phyloP scores from a whole-genome alignment of 495 filamentous ascomycete genomes.

The Aspergillus nanangensis region DNA sequence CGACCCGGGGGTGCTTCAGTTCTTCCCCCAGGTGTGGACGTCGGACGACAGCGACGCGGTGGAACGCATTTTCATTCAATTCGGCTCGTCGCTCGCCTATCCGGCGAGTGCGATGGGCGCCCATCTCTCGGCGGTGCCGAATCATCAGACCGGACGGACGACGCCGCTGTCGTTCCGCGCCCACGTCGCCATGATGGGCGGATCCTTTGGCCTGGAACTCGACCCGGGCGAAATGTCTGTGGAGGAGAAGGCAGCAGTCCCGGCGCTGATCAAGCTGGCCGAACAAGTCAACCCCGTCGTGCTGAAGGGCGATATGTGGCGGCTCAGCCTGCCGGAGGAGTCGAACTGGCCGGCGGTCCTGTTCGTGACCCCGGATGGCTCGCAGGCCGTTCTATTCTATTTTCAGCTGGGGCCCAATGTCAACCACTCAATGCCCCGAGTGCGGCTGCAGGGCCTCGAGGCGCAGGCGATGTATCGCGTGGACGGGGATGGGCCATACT shows the following conservation, averaged over 20 bases:
- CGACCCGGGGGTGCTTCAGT: constrained; percentile 50
- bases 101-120: constrained; percentile 53
- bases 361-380: constrained; percentile 42
- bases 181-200: constrained; percentile 55
- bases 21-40: constrained; percentile 55
- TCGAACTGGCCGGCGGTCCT: constrained; percentile 52
- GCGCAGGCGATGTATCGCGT: constrained; percentile 36
- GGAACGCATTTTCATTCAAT: constrained; percentile 49
- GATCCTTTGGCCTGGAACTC: constrained; percentile 52
- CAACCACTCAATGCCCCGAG: constrained; percentile 38
- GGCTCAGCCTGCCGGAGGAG: constrained; percentile 46
- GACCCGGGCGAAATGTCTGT: constrained; percentile 37
- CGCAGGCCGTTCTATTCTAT: constrained; percentile 41
- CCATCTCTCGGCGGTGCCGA: constrained; percentile 51
- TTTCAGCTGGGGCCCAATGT: constrained; percentile 43
- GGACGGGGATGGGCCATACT: constrained; percentile 34
- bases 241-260: constrained; percentile 41
- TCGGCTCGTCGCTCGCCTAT: constrained; percentile 51
- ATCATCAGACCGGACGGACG: constrained; percentile 44
- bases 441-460: constrained; percentile 45
- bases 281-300: constrained; percentile 49
- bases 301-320: constrained; percentile 46
- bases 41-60: constrained; percentile 53
- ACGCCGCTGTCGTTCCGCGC: constrained; percentile 45
- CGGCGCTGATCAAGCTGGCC: constrained; percentile 38